Evolutionary conservation across 495 filamentous ascomycete genomes (phyloP), one percentile per base, ranked within the genome.

Genomic region (Lepraria neglecta): DNA sequence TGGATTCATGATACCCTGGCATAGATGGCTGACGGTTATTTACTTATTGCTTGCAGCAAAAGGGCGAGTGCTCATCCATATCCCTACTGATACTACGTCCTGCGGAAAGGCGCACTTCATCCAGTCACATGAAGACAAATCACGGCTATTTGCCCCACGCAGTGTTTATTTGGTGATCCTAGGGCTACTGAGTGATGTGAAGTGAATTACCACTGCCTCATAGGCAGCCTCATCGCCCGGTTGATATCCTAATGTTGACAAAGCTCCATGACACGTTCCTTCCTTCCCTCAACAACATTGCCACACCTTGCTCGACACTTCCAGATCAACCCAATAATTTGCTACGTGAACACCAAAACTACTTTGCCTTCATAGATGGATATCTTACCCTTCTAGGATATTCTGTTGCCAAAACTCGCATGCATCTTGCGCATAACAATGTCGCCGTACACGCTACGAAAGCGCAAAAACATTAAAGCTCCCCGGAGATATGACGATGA

Each of bases 1-100:
- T 60, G 47, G 35, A 53, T 10, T 60, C 28, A 28, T 60, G 58
- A 60, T 60, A 60, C 58, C 58, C 58, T 35, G 14, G 48, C 38
- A 60, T 60, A 60, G 48, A 45, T 33, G 58, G 21, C 42, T 45
- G 35, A 42, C 28, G 14, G 17, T 4, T 53, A 12, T 44, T 28
- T 15, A 6, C 30, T 60, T 56, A 19, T 42, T 44, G 24, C 30
- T n/a, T 28, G 24, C 24, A 12, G 21, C 24, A 44, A 14, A 12
- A 19, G 6, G 51, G 58, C 42, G 38, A 60, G 58, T 53, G 47
- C 24, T 47, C n/a, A 60, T 19, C 17, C 15, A 0, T 38, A 11
- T 21, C 30, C 27, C 54, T 58, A 52, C 24, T 35, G 21, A 38
- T 31, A 15, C 0, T 33, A 15, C n/a, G 21, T 15, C 33, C 14